Evolutionary conservation across 805 yeast genomes (phyloP).

Genomic region (Kodamaea neixiangensis): DNA sequence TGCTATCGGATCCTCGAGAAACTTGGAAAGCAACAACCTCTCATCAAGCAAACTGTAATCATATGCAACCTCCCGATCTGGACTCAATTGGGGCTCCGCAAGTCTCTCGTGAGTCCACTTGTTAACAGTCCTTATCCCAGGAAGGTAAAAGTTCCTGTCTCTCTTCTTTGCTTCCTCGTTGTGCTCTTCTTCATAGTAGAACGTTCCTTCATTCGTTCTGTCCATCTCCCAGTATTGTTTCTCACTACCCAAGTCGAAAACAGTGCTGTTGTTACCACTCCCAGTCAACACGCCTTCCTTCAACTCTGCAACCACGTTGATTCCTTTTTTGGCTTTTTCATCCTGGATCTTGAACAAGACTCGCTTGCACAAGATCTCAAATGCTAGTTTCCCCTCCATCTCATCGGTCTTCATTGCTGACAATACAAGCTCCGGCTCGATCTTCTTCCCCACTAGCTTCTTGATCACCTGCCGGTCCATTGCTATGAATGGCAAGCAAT

Average conservation of each 20-base stretch:
- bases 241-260: slow-evolving; percentile 1
- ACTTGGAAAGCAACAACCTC: slow-evolving; percentile 6
- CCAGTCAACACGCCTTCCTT: neutral
- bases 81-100: slow-evolving; percentile 1
- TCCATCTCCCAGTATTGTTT: slow-evolving; percentile 6
- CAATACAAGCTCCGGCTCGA: slow-evolving; percentile 7
- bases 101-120: neutral
- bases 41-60: slow-evolving; percentile 12
- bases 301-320: neutral
- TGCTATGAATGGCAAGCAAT: slow-evolving; percentile 13
- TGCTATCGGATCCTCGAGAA: slow-evolving; percentile 11
- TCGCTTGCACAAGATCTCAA: slow-evolving; percentile 16
- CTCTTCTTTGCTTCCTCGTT: neutral
- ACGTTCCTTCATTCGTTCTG: neutral
- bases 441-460: neutral
- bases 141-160: neutral
- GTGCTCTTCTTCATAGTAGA: neutral
- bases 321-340: slow-evolving; percentile 5
- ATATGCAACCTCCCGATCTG: slow-evolving; percentile 9
- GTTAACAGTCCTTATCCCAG: neutral
- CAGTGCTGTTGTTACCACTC: neutral
- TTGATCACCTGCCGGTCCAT: slow-evolving; percentile 10
- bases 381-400: slow-evolving; percentile 16
- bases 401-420: slow-evolving; percentile 15
- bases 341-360: slow-evolving; percentile 17